These are phyloP conservation scores for Kurtzmaniella fragi DNA, from an alignment of 805 yeast genomes.

Conservation along the genomic window DNA sequence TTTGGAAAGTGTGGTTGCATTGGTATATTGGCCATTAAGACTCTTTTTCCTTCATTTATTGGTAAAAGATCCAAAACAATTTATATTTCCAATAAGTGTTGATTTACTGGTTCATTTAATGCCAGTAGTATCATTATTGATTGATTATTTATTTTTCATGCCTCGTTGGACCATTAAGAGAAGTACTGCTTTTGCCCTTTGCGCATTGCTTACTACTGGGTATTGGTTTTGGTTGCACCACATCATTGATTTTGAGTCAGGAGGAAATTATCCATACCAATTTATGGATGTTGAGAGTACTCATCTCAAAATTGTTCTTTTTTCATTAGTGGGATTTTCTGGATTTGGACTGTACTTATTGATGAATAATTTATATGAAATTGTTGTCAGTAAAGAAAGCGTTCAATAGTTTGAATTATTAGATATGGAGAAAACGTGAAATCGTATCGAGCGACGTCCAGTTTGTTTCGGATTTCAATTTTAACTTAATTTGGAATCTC, in stretches of 20 bases:
- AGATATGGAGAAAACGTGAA: slow-evolving; percentile 5
- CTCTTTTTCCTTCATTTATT: slow-evolving; percentile 48
- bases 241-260: slow-evolving; percentile 41
- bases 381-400: slow-evolving; percentile 8
- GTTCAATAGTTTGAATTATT: slow-evolving; percentile 9
- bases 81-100: slow-evolving; percentile 41
- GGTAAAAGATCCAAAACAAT: slow-evolving; percentile 25
- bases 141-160: slow-evolving; percentile 54
- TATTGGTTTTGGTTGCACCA: slow-evolving; percentile 52
- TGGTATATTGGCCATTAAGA: slow-evolving; percentile 66
- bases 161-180: slow-evolving; percentile 34
- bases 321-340: slow-evolving; percentile 36
- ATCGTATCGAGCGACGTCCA: slow-evolving; percentile 1
- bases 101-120: slow-evolving; percentile 58
- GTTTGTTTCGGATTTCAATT: not conserved
- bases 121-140: slow-evolving; percentile 48
- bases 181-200: slow-evolving; percentile 33
- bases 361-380: slow-evolving; percentile 21
- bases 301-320: slow-evolving; percentile 42
- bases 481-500: not conserved
- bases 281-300: slow-evolving; percentile 52
- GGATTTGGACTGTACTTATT: slow-evolving; percentile 28
- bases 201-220: slow-evolving; percentile 33
- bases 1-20: slow-evolving; percentile 55
- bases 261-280: slow-evolving; percentile 61